Conservation (phyloP, 257 asterid species). For the Perilla frutescens region DNA sequence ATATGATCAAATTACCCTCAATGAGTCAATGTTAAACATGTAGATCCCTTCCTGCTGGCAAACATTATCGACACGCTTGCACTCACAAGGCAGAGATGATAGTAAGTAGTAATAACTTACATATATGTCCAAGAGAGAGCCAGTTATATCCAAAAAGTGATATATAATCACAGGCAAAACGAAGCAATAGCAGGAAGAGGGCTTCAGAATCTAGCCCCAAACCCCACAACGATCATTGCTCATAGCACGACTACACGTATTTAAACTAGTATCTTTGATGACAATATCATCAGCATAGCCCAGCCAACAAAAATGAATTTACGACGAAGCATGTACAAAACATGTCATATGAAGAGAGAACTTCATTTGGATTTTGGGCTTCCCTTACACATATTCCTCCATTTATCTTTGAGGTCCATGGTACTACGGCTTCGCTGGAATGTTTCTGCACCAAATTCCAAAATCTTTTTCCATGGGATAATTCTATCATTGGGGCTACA, state of each 20-base stretch:
- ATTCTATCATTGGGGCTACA: constrained; percentile 28
- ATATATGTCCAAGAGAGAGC: not conserved
- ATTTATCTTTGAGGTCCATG: constrained; percentile 73
- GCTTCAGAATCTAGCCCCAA: not conserved
- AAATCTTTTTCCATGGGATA: constrained; percentile 60
- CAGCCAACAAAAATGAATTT: too few species aligned
- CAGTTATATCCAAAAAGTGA: not conserved
- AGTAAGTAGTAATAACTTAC: not conserved
- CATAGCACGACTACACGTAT: not conserved
- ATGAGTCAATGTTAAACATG: not conserved
- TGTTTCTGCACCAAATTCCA: constrained; percentile 57
- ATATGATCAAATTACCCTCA: constrained; percentile 3
- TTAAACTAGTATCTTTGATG: not conserved
- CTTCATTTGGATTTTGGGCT: constrained; percentile 33
- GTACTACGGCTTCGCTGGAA: constrained; percentile 61
- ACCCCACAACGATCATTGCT: not conserved
- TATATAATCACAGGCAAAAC: not conserved
- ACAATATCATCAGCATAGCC: constrained; percentile 7
- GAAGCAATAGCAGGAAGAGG: not conserved
- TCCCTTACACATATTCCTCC: constrained; percentile 68
- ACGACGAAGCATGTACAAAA: not conserved
- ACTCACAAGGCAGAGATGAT: not conserved
- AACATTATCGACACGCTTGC: not conserved
- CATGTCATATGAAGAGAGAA: constrained; percentile 14
- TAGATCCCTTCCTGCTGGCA: not conserved